These are phyloP conservation scores for Aspergillus sclerotioniger DNA, from an alignment of 495 filamentous ascomycete species.

Conservation along the genomic window DNA sequence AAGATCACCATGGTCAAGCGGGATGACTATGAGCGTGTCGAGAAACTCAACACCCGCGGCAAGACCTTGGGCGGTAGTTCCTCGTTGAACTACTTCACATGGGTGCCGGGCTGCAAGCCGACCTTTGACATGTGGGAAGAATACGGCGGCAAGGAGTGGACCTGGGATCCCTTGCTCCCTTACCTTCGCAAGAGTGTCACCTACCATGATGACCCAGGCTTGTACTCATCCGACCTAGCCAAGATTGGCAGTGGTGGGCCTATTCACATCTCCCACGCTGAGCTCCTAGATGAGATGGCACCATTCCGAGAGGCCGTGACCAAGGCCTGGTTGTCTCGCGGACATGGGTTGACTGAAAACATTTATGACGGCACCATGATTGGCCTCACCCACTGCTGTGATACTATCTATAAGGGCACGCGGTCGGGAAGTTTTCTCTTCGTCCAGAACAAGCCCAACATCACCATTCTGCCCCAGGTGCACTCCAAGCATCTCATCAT, in stretches of 20 bases:
- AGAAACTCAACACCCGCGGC: slow-evolving; percentile 60
- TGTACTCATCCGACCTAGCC: slow-evolving; percentile 35
- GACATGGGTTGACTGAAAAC: slow-evolving; percentile 49
- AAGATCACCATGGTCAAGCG: slow-evolving; percentile 63
- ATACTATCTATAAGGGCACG: slow-evolving; percentile 57
- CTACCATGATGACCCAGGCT: slow-evolving; percentile 53
- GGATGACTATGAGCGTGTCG: slow-evolving; percentile 58
- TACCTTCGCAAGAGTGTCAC: slow-evolving; percentile 56
- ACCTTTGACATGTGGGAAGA: slow-evolving; percentile 60
- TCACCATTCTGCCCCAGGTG: slow-evolving; percentile 48
- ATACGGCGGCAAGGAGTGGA: slow-evolving; percentile 56
- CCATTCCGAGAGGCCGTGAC: slow-evolving; percentile 56
- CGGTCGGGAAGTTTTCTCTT: slow-evolving; percentile 54
- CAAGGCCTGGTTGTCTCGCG: slow-evolving; percentile 56
- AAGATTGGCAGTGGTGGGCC: slow-evolving; percentile 52
- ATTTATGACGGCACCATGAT: slow-evolving; percentile 56
- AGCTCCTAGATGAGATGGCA: slow-evolving; percentile 51
- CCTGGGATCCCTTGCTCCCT: slow-evolving; percentile 48
- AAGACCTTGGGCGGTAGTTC: slow-evolving; percentile 54
- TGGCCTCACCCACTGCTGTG: slow-evolving; percentile 54
- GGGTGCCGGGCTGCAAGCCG: slow-evolving; percentile 50
- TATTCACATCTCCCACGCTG: slow-evolving; percentile 55
- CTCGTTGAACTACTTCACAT: slow-evolving; percentile 57
- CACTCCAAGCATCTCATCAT: slow-evolving; percentile 55
- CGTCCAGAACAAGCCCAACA: slow-evolving; percentile 54